These are phyloP conservation scores for Apium graveolens DNA, from an alignment of 129 eudicot species.

Conservation along the genomic window DNA sequence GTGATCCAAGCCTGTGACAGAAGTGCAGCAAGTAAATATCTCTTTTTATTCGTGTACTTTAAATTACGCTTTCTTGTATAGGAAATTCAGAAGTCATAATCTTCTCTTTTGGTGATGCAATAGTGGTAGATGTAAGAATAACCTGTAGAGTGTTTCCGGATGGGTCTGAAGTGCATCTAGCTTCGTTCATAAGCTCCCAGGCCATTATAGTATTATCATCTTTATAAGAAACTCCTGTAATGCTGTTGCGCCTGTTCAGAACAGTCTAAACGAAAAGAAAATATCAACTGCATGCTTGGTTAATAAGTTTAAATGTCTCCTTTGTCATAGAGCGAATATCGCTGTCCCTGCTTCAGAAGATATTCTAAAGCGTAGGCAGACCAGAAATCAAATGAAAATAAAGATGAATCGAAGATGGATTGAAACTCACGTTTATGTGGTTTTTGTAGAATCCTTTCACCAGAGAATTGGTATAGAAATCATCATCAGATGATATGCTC, in stretches of 20 bases:
- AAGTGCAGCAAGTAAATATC: too few relatives aligned
- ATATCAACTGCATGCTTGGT: neutral
- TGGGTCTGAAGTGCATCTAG: slow-evolving; percentile 49
- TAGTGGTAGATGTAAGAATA: neutral
- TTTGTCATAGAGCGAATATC: too few relatives aligned
- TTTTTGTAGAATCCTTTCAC: slow-evolving; percentile 47
- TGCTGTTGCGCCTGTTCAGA: slow-evolving; percentile 48
- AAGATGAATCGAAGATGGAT: neutral
- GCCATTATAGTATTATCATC: slow-evolving; percentile 69
- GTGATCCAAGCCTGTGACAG: slow-evolving; percentile 47
- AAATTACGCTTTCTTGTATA: too few relatives aligned
- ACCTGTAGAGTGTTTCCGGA: slow-evolving; percentile 51
- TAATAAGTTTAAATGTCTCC: too few relatives aligned
- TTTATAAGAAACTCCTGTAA: slow-evolving; percentile 44
- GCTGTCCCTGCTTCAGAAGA: neutral
- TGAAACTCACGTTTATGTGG: slow-evolving; percentile 41
- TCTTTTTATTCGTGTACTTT: too few relatives aligned
- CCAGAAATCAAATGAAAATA: neutral
- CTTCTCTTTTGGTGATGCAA: neutral
- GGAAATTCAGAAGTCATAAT: too few relatives aligned
- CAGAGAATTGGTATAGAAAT: slow-evolving; percentile 43
- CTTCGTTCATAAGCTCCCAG: slow-evolving; percentile 83
- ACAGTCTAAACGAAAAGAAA: slow-evolving; percentile 29
- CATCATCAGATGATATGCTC: slow-evolving; percentile 33
- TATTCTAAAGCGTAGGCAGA: neutral